A percentile compares a stretch with the other conserved stretches of the same genome.
Conservation (phyloP, 23 red algal species). For the Cyanidium caldarium region DNA sequence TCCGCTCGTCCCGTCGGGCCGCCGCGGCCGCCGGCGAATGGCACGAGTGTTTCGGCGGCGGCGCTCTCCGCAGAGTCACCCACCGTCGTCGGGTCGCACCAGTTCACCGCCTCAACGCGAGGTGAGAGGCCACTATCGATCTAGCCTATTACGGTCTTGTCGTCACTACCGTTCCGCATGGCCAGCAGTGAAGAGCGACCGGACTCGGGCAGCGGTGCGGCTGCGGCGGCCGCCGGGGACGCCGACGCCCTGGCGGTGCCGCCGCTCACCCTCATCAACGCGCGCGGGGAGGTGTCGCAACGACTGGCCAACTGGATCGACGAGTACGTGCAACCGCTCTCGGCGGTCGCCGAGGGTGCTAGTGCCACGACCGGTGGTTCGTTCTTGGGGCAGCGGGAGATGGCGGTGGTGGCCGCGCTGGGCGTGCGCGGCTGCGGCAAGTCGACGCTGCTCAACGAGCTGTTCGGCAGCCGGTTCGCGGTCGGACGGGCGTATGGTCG, state of each 20-base stretch:
- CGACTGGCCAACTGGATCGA: background rate
- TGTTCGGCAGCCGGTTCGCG: conserved; percentile 9
- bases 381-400: background rate
- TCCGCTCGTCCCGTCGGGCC: too few relatives aligned
- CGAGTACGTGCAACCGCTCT: background rate
- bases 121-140: too few relatives aligned
- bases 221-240: background rate
- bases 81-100: too few relatives aligned
- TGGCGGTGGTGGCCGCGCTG: conserved; percentile 11
- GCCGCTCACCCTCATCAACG: background rate
- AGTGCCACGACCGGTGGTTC: background rate
- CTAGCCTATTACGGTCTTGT: too few relatives aligned
- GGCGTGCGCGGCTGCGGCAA: conserved; percentile 19
- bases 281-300: background rate
- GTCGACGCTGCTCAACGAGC: conserved; percentile 13
- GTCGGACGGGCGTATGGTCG: conserved; percentile 7
- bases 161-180: too few relatives aligned
- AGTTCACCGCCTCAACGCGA: too few relatives aligned
- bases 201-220: too few relatives aligned
- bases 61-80: too few relatives aligned
- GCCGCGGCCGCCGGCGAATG: too few relatives aligned
- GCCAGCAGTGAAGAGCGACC: too few relatives aligned
- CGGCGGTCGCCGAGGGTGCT: background rate
- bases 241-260: background rate
- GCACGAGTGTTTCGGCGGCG: too few relatives aligned